These are phyloP conservation scores for Hypoxylon fragiforme DNA, from an alignment of 495 filamentous ascomycete species.

Conservation along the genomic window DNA sequence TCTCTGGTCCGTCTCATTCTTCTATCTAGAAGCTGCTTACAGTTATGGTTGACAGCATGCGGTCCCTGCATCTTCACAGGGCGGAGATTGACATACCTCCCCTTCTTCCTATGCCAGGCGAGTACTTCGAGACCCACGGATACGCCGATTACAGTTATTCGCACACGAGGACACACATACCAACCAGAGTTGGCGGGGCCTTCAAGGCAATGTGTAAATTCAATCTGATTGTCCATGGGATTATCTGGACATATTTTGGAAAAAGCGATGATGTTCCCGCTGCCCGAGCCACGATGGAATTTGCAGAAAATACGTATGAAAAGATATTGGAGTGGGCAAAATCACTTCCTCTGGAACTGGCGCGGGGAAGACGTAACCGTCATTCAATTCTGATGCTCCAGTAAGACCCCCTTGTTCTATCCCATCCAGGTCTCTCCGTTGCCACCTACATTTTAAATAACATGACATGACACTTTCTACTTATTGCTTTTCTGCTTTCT, in stretches of 20 bases:
- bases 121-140: slow-evolving; percentile 13
- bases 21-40: slow-evolving; percentile 5
- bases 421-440: no score
- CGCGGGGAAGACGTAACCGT: slow-evolving; percentile 23
- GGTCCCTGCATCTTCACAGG: slow-evolving; percentile 28
- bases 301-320: slow-evolving; percentile 24
- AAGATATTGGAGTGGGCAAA: slow-evolving; percentile 28
- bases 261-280: slow-evolving; percentile 18
- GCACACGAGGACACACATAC: not conserved
- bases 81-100: slow-evolving; percentile 30
- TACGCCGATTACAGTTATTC: slow-evolving; percentile 4
- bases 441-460: no score
- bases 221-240: slow-evolving; percentile 23
- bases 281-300: slow-evolving; percentile 21
- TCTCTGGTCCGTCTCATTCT: not conserved
- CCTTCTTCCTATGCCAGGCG: slow-evolving; percentile 28
- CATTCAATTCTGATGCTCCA: slow-evolving; percentile 30
- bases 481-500: no score
- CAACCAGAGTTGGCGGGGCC: slow-evolving; percentile 1
- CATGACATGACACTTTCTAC: no score
- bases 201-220: slow-evolving; percentile 29
- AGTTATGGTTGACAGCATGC: slow-evolving; percentile 13
- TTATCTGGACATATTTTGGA: slow-evolving; percentile 31
- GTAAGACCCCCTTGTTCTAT: slow-evolving; percentile 17
- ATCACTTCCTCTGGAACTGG: slow-evolving; percentile 21